These are phyloP conservation scores for Penicillium psychrofluorescens DNA, from an alignment of 495 filamentous ascomycete species.

Conservation along the genomic window DNA sequence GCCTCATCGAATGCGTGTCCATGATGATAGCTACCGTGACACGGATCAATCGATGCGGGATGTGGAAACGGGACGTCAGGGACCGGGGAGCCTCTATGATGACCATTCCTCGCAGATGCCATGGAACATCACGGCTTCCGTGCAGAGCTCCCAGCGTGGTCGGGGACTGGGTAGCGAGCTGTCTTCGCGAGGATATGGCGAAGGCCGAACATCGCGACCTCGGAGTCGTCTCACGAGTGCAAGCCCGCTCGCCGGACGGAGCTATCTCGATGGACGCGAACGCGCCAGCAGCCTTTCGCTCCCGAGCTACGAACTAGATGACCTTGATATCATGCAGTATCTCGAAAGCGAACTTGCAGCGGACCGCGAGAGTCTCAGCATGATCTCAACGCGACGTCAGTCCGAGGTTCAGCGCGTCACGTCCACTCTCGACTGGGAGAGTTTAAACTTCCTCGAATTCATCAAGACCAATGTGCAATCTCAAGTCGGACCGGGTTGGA, in stretches of 20 bases:
- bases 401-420: slow-evolving; percentile 32
- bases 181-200: slow-evolving; percentile 36
- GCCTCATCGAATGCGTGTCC: slow-evolving; percentile 38
- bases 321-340: slow-evolving; percentile 31
- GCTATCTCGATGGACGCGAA: slow-evolving; percentile 30
- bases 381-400: slow-evolving; percentile 27
- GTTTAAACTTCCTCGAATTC: slow-evolving; percentile 54
- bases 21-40: slow-evolving; percentile 15
- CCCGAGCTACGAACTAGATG: slow-evolving; percentile 26
- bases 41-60: slow-evolving; percentile 11
- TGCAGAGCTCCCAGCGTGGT: slow-evolving; percentile 46
- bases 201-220: slow-evolving; percentile 8
- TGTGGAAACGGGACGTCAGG: slow-evolving; percentile 56
- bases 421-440: slow-evolving; percentile 50
- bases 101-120: slow-evolving; percentile 56
- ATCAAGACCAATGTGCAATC: slow-evolving; percentile 20
- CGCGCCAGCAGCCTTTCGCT: slow-evolving; percentile 27
- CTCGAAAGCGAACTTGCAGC: slow-evolving; percentile 23
- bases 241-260: slow-evolving; percentile 54
- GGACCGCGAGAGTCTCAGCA: slow-evolving; percentile 39
- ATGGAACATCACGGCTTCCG: slow-evolving; percentile 61
- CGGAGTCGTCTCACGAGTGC: slow-evolving; percentile 48
- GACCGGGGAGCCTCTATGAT: slow-evolving; percentile 48
- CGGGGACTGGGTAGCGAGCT: slow-evolving; percentile 49
- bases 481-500: too few species aligned